Evolutionary conservation across 2,329 filamentous ascomycete genomes (phyloP), one percentile per base, ranked within the genome.

Genomic region (Penicillium sp.): DNA sequence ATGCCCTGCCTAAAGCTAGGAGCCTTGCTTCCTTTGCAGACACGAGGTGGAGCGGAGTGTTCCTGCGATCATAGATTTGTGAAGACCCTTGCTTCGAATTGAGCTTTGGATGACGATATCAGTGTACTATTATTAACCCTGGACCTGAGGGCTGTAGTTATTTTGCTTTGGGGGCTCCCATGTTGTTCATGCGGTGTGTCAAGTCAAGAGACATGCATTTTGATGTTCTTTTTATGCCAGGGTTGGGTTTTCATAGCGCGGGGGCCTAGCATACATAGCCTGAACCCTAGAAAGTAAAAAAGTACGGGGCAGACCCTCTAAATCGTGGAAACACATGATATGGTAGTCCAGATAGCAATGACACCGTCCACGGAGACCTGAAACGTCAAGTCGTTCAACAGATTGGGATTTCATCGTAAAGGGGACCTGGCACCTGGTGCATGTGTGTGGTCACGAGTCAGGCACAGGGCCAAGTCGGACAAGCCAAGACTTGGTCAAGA

Each of bases 81-180:
- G 58, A 59, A 53, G 13, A 29, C 40, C 63, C 65, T 67, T 67
- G 63, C 65, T 49, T 65, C 56, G 41, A 43, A 17, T 42, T 15
- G 48, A 57, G 29, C 8, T 38, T 43, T 50, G 21, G 47, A 55
- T 49, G 52, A 49, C 31, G 53, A 45, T 54, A 19, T 6, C 21
- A 19, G 4, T 33, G 50, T 43, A 8, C 29, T 56, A 42, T 33
- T 43, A 37, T 21, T 17, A 21, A 27, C 4, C 3, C 17, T 29
- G 6, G 29, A 17, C 13, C 29, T 37, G 29, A 12, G 10, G 1
- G n/a, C 12, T 17, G 8, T 46, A 4, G 13, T 13, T 8, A 4
- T 23, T n/a, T 23, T 47, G 15, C 31, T 21, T 35, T 33, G 31
- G 31, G 40, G 7, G n/a, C 6, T 35, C 21, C 27, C 38, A 53